Evolutionary conservation across 305 asterid genomes (phyloP).

Genomic region (Andrographis paniculata): DNA sequence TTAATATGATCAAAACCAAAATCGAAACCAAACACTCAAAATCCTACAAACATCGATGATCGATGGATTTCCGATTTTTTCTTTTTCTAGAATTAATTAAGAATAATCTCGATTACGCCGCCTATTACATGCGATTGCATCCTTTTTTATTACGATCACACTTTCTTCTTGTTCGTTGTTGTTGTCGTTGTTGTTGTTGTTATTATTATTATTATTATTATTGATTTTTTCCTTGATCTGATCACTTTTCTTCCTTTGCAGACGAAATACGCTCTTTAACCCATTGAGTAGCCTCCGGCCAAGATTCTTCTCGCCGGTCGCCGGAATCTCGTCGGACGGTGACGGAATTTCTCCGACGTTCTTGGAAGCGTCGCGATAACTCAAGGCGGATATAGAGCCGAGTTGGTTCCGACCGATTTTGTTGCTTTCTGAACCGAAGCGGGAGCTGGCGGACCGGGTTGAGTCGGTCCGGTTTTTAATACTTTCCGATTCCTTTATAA

Average conservation of each 20-base stretch:
- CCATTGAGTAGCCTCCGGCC: neutral
- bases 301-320: neutral
- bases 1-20: too few species aligned
- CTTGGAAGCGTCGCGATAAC: neutral
- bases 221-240: too few species aligned
- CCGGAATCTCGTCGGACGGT: neutral
- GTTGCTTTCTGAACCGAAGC: neutral
- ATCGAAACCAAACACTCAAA: too few species aligned
- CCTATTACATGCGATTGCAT: too few species aligned
- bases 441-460: neutral
- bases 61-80: too few species aligned
- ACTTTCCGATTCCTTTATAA: slow-evolving; percentile 23
- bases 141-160: too few species aligned
- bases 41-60: too few species aligned
- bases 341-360: neutral
- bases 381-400: neutral
- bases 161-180: too few species aligned
- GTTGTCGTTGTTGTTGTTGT: too few species aligned
- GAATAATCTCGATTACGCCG: too few species aligned
- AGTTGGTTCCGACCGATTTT: neutral
- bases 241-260: neutral
- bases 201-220: too few species aligned
- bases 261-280: neutral
- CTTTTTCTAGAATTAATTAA: too few species aligned
- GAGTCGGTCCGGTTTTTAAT: neutral